Base-by-base conservation (phyloP, 768 basidiomycete species). In the Hygrophorus russula region DNA sequence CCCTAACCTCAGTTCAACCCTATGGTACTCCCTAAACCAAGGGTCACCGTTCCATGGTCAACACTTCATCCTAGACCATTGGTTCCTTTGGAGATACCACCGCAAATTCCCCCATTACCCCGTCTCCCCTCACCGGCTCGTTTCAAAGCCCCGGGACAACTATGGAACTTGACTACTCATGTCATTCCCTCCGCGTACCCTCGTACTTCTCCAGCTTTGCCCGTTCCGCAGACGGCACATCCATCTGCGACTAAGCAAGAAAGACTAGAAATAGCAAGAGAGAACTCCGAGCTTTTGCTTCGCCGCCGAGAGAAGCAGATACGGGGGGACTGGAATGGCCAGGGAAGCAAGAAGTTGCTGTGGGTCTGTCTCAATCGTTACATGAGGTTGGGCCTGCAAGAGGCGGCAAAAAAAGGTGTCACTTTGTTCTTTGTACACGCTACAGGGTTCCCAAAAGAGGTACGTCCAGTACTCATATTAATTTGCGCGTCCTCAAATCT, bases 391-490 rank as follows among this genome's bases (percentile, higher is more conserved):
- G 63, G 56, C 6, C 36, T 58, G 13, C 47, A 51, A 8, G 46
- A 30, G 12, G 46, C 41, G 41, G 45, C 46, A 14, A 35, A 41
- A n/a, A 15, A n/a, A 30, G 76, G 82, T 0, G 41, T 85, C 8
- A 93, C 88, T 0, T 59, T 93, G 41, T 73, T 92, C 49, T 66
- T 86, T 37, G 74, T 76, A 3, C 91, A 93, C 57, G 88, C 87
- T 2, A 93, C 88, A 59, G 90, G 92, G 1, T 82, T 93, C 51
- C 76, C 75, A 37, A 93, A 92, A 58, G 89, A 93, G 77, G 86
- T 78, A 42, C 38, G 74, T 33, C 29, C 6, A 20, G 15, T 31
- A 34, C 10, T 29, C 17, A 14, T 15, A 24, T 36, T 17, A 31
- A 10, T 32, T 14, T 27, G 2, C 12, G 12, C 3, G 19, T 39